These are phyloP conservation scores for Rubia tinctorum DNA, from an alignment of 305 asterid genomes.

Conservation along the genomic window DNA sequence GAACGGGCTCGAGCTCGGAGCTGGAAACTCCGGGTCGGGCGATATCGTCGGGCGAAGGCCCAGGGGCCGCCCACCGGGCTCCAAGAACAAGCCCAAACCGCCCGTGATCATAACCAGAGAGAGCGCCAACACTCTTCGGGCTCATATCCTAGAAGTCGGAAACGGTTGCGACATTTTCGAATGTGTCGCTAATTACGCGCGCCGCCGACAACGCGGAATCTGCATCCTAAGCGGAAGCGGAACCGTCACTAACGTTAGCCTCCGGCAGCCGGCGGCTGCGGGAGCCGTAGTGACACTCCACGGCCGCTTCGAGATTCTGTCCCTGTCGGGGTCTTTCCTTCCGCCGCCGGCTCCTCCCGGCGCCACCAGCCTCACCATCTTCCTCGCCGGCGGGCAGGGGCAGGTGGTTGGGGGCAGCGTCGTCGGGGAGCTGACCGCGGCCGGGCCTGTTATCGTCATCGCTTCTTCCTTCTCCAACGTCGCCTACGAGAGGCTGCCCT, in stretches of 20 bases:
- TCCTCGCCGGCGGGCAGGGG: conserved; percentile 40
- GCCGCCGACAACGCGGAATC: conserved; percentile 43
- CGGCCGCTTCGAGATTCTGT: conserved; percentile 37
- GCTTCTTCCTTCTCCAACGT: conserved; percentile 41
- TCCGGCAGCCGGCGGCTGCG: conserved; percentile 28
- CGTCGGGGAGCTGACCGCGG: conserved; percentile 39
- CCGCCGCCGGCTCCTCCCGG: conserved; percentile 50
- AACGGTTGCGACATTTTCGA: conserved; percentile 36
- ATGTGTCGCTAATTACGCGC: conserved; percentile 27
- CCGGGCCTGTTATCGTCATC: conserved; percentile 38
- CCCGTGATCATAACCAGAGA: conserved; percentile 39
- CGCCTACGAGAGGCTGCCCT: conserved; percentile 40
- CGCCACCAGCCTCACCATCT: conserved; percentile 37
- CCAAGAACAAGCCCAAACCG: conserved; percentile 36
- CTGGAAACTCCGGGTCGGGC: conserved; percentile 16
- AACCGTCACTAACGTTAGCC: conserved; percentile 32
- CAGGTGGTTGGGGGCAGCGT: conserved; percentile 46
- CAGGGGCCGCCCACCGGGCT: conserved; percentile 41
- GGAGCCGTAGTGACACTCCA: conserved; percentile 31
- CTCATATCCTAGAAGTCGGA: conserved; percentile 36
- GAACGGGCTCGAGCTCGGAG: conserved; percentile 4
- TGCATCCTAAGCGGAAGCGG: conserved; percentile 41
- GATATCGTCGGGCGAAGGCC: conserved; percentile 35
- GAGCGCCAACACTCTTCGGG: conserved; percentile 38
- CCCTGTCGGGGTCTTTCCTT: conserved; percentile 31